phyloP scores from a whole-genome alignment of 129 eudicot genomes.

The Artemisia annua region DNA sequence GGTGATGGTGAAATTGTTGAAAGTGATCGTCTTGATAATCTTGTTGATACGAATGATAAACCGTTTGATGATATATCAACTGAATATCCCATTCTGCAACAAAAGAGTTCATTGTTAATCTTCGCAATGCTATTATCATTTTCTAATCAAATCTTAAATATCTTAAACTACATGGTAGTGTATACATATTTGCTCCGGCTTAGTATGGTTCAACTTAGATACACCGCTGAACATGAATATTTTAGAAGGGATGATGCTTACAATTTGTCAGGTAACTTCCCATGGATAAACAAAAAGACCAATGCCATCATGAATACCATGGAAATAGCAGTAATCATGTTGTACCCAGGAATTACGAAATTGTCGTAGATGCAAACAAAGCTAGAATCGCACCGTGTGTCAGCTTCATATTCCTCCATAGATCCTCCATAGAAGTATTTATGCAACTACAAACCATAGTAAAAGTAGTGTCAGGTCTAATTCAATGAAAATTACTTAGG shows the following conservation, averaged over 20 bases:
- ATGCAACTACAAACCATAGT: conserved; percentile 64
- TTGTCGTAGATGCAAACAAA: conserved; percentile 59
- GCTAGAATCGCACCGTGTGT: conserved; percentile 41
- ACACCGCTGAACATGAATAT: too few species aligned
- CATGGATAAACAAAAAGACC: conserved; percentile 63
- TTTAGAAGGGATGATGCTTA: conserved; percentile 24
- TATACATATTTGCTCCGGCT: background rate
- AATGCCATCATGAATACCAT: conserved; percentile 48
- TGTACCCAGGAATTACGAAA: conserved; percentile 64
- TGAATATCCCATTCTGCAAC: conserved; percentile 59
- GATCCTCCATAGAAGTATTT: conserved; percentile 84
- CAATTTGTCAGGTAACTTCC: conserved; percentile 64
- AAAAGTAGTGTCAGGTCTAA: background rate
- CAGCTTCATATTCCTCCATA: conserved; percentile 66
- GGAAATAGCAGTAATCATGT: conserved; percentile 62
- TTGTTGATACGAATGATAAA: too few species aligned
- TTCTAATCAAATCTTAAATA: background rate
- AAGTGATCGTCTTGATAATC: too few species aligned
- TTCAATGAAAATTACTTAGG: background rate
- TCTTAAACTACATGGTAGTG: background rate
- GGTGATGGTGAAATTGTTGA: too few species aligned
- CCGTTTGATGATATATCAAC: too few species aligned
- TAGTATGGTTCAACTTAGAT: background rate
- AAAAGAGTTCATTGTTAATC: conserved; percentile 15
- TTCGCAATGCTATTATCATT: background rate